Evolutionary conservation across 306 rosid genomes (phyloP), one percentile per base, ranked within the genome.

Genomic region (Macrotyloma uniflorum): DNA sequence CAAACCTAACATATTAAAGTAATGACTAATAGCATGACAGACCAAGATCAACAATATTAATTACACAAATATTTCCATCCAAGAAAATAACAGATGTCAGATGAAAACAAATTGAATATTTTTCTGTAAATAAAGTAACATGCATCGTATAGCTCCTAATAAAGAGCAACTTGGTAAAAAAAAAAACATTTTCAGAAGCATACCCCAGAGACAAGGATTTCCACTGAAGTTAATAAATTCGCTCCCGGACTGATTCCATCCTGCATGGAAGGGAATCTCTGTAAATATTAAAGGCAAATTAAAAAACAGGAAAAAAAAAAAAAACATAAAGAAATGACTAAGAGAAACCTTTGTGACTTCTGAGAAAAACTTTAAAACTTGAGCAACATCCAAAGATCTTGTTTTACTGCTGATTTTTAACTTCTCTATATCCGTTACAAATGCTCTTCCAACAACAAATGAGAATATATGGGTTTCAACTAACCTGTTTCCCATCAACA

Each of bases 401-500:
- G 89, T 86, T 85, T 88, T 89, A 88, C 94, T 90, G 92, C 90
- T 88, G 80, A 91, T 85, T 79, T 93, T 91, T 74, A 96, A 84
- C 89, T 93, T 93, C 77, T 96, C 98, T 76, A 96, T 84, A 87
- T 96, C 99, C 40, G 98, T 89, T 76, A 96, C 99, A 89, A 96
- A 96, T 63, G 99, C 98, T 89, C 99, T 91, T 89, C 99, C 99
- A 79, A 96, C 97, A 76, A 96, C 99, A 82, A 96, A 96, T 42
- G 98, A 96, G 94, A 93, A 96, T 85, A 93, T 90, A 78, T 96
- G 98, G 82, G 98, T 93, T 90, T 96, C 99, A 76, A 91, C 98
- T 91, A 96, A 86, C 94, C 99, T 96, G 98, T 24, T 66, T 46
- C 36, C 50, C 84, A 84, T 50, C 67, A 84, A 80, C 75, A 78